phyloP scores from a whole-genome alignment of 2,329 filamentous ascomycete genomes.

The Rhynchosporium agropyri region DNA sequence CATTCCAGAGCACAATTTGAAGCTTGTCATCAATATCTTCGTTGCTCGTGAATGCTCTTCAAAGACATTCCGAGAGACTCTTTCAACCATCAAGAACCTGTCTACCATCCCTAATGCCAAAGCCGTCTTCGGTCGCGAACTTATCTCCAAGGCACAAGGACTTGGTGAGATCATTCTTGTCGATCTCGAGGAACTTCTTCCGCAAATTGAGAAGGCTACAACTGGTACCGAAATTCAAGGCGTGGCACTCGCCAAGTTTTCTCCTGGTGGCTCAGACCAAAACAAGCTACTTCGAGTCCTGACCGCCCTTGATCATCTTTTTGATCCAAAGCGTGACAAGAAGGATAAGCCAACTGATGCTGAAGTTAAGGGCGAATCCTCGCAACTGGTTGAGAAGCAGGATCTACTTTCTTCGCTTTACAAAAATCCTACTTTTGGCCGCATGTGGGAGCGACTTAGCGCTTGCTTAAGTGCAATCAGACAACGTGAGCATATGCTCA shows the following conservation, averaged over 20 bases:
- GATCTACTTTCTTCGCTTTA: conserved; percentile 87
- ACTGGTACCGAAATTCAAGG: conserved; percentile 95
- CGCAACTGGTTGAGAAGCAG: conserved; percentile 67
- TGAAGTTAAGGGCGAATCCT: conserved; percentile 56
- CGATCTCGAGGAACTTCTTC: conserved; percentile 82
- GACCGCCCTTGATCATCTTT: conserved; percentile 93
- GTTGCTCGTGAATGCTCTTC: conserved; percentile 94
- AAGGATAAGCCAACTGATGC: conserved; percentile 46
- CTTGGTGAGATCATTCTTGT: conserved; percentile 82
- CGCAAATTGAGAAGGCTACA: conserved; percentile 82
- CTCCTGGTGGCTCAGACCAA: conserved; percentile 92
- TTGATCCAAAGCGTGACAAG: conserved; percentile 75
- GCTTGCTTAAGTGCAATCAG: conserved; percentile 86
- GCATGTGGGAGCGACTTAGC: conserved; percentile 90
- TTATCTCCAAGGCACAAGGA: conserved; percentile 82
- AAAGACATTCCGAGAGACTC: conserved; percentile 96
- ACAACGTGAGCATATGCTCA: conserved; percentile 91
- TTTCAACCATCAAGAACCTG: conserved; percentile 98
- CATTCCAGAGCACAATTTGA: conserved; percentile 86
- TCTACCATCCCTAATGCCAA: conserved; percentile 91
- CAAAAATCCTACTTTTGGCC: conserved; percentile 85
- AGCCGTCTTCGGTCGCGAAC: conserved; percentile 86
- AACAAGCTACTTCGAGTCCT: conserved; percentile 91
- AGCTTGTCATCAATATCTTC: conserved; percentile 94
- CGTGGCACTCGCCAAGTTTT: conserved; percentile 91